Base-by-base conservation (phyloP, 2,329 filamentous ascomycete species). In the Dothiorella sarmentorum region DNA sequence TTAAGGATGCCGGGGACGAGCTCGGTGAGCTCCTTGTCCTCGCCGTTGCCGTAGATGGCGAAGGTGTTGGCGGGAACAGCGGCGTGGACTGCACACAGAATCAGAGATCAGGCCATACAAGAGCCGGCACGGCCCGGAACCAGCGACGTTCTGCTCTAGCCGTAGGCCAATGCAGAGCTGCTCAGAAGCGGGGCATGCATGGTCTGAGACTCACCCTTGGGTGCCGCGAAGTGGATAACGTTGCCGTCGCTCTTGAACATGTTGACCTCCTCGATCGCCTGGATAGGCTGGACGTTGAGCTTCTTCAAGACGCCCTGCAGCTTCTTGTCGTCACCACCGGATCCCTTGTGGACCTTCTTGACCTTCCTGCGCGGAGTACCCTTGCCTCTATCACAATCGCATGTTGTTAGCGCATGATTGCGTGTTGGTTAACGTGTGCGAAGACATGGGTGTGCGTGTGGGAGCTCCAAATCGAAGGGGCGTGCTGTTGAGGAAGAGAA, bases 201-300 rank as follows among this genome's bases (percentile, higher is more conserved):
- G 45, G 7, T 37, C 13, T 24, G 26, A 17, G 17, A 69, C 85
- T 74, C 81, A 97, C 94, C 94, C 85, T 97, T 97, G 70, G 94
- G 94, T 73, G 90, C 90, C 71, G 91, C 89, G 77, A 99, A 99
- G 86, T 99, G 94, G 74, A 99, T 97, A 78, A 99, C 94, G 79
- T 99, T 99, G 78, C 94, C 94, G 76, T 99, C 94, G 76, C 90
- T 89, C 89, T 99, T 99, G 88, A 99, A 99, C 94, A 99, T 99
- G 88, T 99, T 99, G 78, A 99, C 94, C 84, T 99, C 94, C 87
- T 99, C 94, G 72, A 99, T 99, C 67, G 90, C 91, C 83, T 96
- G 92, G 80, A 99, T 97, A 72, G 94, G 94, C 86, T 99, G 94
- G 61, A 96, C 93, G 81, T 97, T 97, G 78, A 99, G 87, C 89